Conservation (phyloP, 768 basidiomycete genomes). For the Cystobasidium tubakii region DNA sequence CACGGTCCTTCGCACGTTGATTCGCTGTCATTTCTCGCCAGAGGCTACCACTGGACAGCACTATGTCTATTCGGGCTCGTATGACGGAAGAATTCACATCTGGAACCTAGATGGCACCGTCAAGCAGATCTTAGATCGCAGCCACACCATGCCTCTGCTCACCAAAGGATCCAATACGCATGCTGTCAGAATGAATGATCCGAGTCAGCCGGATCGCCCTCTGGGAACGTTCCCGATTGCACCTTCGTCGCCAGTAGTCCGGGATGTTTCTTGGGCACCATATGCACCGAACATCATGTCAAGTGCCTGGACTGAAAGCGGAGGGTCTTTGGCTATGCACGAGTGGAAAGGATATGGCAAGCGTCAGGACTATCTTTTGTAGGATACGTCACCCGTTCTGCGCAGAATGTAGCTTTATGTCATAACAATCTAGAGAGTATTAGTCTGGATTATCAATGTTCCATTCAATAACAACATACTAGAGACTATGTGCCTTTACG, state of each 20-base stretch:
- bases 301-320: constrained; percentile 68
- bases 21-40: constrained; percentile 94
- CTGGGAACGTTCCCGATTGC: constrained; percentile 41
- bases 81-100: constrained; percentile 83
- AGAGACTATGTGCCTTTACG: too few relatives aligned
- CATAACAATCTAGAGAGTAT: too few relatives aligned
- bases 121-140: constrained; percentile 76
- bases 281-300: constrained; percentile 87
- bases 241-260: constrained; percentile 52
- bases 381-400: too few relatives aligned
- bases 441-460: too few relatives aligned
- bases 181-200: constrained; percentile 53
- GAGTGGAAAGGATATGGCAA: constrained; percentile 70
- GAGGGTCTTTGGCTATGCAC: constrained; percentile 71
- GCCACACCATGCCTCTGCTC: constrained; percentile 63
- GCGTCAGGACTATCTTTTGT: not conserved
- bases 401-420: too few relatives aligned
- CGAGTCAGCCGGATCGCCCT: constrained; percentile 30
- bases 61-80: constrained; percentile 93
- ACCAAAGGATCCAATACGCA: constrained; percentile 55
- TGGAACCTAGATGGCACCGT: constrained; percentile 89
- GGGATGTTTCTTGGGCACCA: constrained; percentile 93
- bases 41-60: constrained; percentile 77
- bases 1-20: constrained; percentile 78
- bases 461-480: too few relatives aligned